Conservation (phyloP, 192 early-diverging fungal species). For the Backusella circina region DNA sequence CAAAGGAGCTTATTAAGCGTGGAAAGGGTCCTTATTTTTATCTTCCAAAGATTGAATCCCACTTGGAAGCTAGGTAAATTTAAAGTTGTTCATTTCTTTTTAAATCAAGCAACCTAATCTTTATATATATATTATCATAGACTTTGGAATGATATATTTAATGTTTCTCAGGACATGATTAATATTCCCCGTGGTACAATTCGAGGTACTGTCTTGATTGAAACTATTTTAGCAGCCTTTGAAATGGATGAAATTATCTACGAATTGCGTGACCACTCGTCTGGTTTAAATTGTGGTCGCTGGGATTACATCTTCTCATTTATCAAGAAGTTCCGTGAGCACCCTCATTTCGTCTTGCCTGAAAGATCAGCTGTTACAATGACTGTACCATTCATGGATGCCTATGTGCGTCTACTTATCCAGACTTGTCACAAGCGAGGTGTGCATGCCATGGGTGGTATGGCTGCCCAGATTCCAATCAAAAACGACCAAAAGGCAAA, state of each 20-base stretch:
- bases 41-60: conserved; percentile 96
- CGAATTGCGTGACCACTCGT: conserved; percentile 96
- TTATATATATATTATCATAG: conserved; percentile 22
- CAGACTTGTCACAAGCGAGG: conserved; percentile 98
- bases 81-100: neutral
- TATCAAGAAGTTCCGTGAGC: conserved; percentile 94
- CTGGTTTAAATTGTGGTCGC: conserved; percentile 96
- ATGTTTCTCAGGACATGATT: conserved; percentile 86
- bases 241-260: conserved; percentile 99
- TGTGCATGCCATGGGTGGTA: conserved; percentile 98
- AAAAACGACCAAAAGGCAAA: conserved; percentile 88
- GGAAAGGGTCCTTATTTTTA: conserved; percentile 98
- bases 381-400: conserved; percentile 97
- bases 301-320: conserved; percentile 99
- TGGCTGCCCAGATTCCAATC: conserved; percentile 99
- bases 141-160: conserved; percentile 98
- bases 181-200: conserved; percentile 90
- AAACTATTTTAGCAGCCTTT: conserved; percentile 94
- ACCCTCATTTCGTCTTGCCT: conserved; percentile 82
- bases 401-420: conserved; percentile 93
- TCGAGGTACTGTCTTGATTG: conserved; percentile 94
- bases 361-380: conserved; percentile 89
- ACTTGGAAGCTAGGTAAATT: conserved; percentile 74
- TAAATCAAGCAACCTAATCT: neutral
- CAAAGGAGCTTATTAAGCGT: conserved; percentile 66